Evolutionary conservation across 2,329 filamentous ascomycete species (phyloP), one percentile per base, ranked within the genome.

Genomic region (Cladophialophora psammophila): DNA sequence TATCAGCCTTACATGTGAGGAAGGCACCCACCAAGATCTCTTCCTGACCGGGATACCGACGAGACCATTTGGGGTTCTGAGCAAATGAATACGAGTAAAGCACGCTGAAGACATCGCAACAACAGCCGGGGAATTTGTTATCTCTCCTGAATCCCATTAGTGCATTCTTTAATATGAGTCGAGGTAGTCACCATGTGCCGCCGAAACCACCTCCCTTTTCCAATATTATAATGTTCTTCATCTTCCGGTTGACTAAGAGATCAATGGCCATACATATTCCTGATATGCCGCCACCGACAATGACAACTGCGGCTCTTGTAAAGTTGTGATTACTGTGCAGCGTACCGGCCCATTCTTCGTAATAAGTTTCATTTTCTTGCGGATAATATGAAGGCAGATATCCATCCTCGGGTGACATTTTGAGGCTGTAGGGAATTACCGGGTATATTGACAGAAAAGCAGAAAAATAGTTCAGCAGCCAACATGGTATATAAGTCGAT

Each of bases 31-130:
- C 80, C 40, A 86, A 78, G 18, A 88, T 86, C 73, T 88, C 87
- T 72, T 87, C 85, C 70, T 89, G 86, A 0, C 85, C 83, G 0
- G 87, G 84, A 72, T 87, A 88, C 58, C 85, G 80, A n/a, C 84
- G 77, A 2, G 83, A 82, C 86, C 87, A 88, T 69, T 83, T 78
- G 4, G 84, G 78, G 60, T 87, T 88, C 61, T 87, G 85, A 32
- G 85, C 86, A 71, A 89, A 89, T 9, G 84, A 87, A 75, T 84
- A 88, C 45, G 81, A 85, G 76, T 89, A 89, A 2, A 88, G 77
- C 45, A 81, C 77, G 36, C 81, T 84, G 80, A 80, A 84, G 9
- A 87, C 67, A 72, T 86, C 84, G 65, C 84, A 86, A 69, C 82
- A 84, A 70, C 82, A 85, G 6, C 72, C 72, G 83, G 86, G 1